These are phyloP conservation scores for Penium margaritaceum DNA, from an alignment of 139 green algal species.

Conservation along the genomic window DNA sequence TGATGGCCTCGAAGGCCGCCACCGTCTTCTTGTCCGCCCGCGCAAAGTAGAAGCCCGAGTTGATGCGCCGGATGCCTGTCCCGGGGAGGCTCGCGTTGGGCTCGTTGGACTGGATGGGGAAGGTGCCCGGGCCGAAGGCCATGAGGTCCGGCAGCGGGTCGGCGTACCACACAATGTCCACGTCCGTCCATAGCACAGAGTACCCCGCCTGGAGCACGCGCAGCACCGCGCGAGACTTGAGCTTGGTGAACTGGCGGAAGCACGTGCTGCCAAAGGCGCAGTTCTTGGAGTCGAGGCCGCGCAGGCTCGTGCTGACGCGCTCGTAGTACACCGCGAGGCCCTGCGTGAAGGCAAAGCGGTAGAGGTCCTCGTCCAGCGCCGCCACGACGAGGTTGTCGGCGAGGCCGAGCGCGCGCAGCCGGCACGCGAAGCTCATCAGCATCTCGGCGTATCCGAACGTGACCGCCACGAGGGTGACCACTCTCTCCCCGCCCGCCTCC, in stretches of 20 bases:
- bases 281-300: slow-evolving; percentile 13
- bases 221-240: slow-evolving; percentile 23
- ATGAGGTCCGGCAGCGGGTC: slow-evolving; percentile 29
- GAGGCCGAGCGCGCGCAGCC: slow-evolving; percentile 13
- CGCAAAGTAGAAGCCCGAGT: slow-evolving; percentile 34
- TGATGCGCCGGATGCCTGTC: background rate
- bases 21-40: slow-evolving; percentile 9
- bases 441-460: slow-evolving; percentile 30
- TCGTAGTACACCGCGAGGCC: slow-evolving; percentile 30
- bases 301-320: background rate
- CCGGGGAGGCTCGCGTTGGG: slow-evolving; percentile 1
- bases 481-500: background rate
- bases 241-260: slow-evolving; percentile 27
- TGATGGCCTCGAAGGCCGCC: slow-evolving; percentile 18
- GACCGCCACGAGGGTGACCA: slow-evolving; percentile 32
- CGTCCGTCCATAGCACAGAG: slow-evolving; percentile 21
- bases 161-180: slow-evolving; percentile 28
- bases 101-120: slow-evolving; percentile 30
- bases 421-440: slow-evolving; percentile 39
- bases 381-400: slow-evolving; percentile 24
- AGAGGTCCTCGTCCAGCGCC: slow-evolving; percentile 28
- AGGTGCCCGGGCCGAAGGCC: slow-evolving; percentile 16
- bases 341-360: slow-evolving; percentile 27
- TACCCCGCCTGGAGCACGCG: slow-evolving; percentile 16
- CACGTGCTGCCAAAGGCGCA: slow-evolving; percentile 19